Conservation (phyloP, 2,329 filamentous ascomycete species). For the Fusarium sp. region DNA sequence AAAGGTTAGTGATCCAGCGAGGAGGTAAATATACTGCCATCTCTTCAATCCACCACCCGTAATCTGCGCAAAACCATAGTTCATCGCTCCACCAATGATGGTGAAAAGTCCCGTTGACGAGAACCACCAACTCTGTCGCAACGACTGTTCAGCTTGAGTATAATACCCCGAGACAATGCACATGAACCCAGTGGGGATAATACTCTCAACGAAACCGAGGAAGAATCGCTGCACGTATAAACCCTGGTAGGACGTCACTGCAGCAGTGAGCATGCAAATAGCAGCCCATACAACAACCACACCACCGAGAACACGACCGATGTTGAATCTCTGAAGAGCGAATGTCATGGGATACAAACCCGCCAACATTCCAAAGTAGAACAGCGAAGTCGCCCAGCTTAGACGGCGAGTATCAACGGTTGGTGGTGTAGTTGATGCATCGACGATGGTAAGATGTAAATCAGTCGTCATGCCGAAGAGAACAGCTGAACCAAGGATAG, state of each 20-base stretch:
- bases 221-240: slow-evolving; percentile 76
- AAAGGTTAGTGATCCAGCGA: slow-evolving; percentile 73
- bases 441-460: slow-evolving; percentile 68
- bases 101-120: slow-evolving; percentile 70
- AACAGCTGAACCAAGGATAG: slow-evolving; percentile 78
- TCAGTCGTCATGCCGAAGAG: slow-evolving; percentile 83
- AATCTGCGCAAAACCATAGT: slow-evolving; percentile 77
- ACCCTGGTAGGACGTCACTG: slow-evolving; percentile 72
- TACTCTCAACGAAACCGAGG: slow-evolving; percentile 71
- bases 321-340: slow-evolving; percentile 74
- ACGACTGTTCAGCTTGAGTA: slow-evolving; percentile 73
- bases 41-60: slow-evolving; percentile 63
- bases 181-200: slow-evolving; percentile 76
- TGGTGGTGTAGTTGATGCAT: slow-evolving; percentile 59
- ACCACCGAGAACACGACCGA: slow-evolving; percentile 72
- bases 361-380: slow-evolving; percentile 84
- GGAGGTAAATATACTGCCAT: slow-evolving; percentile 80
- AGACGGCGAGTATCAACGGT: slow-evolving; percentile 75
- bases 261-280: slow-evolving; percentile 76
- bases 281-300: slow-evolving; percentile 75
- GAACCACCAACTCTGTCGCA: slow-evolving; percentile 77
- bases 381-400: slow-evolving; percentile 81
- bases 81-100: slow-evolving; percentile 72
- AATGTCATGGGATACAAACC: slow-evolving; percentile 82
- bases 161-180: slow-evolving; percentile 72